Conservation (phyloP, 805 yeast genomes). For the Ogataea kodamae region DNA sequence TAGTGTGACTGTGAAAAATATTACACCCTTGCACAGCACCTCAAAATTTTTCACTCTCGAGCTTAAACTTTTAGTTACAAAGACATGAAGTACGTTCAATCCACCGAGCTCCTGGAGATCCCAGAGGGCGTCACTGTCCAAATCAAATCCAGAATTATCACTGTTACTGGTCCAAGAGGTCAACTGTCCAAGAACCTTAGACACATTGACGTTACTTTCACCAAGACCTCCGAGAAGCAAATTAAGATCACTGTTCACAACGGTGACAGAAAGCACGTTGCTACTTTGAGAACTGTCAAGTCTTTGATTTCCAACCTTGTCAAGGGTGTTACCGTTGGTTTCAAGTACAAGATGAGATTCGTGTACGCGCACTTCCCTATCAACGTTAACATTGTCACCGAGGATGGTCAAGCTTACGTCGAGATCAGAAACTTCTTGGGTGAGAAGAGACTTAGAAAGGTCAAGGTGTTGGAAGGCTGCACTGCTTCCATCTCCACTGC, state of each 20-base stretch:
- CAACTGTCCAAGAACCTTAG: conserved; percentile 81
- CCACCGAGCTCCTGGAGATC: conserved; percentile 54
- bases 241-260: conserved; percentile 92
- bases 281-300: conserved; percentile 98
- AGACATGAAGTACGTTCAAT: conserved; percentile 58
- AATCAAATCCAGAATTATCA: conserved; percentile 87
- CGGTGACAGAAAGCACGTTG: conserved; percentile 99
- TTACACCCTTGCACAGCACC: conserved; percentile 14
- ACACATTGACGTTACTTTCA: conserved; percentile 93
- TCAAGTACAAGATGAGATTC: conserved; percentile 99
- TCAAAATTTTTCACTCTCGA: conserved; percentile 7
- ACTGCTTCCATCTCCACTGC: conserved; percentile 71
- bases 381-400: conserved; percentile 87
- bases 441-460: conserved; percentile 93
- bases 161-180: conserved; percentile 98
- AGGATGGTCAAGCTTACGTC: conserved; percentile 68
- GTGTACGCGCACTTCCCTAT: conserved; percentile 99
- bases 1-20: conserved; percentile 17
- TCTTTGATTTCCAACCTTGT: conserved; percentile 90
- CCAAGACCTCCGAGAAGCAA: conserved; percentile 64
- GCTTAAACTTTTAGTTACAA: conserved; percentile 1
- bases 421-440: conserved; percentile 99
- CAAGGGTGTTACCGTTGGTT: conserved; percentile 98
- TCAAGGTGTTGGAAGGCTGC: conserved; percentile 88
- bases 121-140: conserved; percentile 92